Percentiles rank a stretch among this genome's conserved stretches.
These are phyloP conservation scores for Tulasnella sp. DNA, from an alignment of 768 basidiomycete genomes.

Conservation along the genomic window DNA sequence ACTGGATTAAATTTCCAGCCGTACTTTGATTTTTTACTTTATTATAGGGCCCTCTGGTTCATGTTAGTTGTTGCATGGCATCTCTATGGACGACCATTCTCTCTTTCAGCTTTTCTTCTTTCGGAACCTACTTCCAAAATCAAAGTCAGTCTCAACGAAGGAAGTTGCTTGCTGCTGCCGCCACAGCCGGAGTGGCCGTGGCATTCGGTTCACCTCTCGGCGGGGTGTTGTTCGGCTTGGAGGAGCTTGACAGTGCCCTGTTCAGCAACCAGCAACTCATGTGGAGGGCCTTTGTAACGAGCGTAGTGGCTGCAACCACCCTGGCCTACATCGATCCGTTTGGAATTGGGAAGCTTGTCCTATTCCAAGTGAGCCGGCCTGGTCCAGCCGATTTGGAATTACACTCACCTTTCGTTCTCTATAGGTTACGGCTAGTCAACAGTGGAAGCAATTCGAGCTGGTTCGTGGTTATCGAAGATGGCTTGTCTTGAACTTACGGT, in stretches of 20 bases:
- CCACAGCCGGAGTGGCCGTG: conserved; percentile 84
- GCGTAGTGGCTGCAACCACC: conserved; percentile 82
- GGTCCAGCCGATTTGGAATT: neutral
- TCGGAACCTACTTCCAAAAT: conserved; percentile 29
- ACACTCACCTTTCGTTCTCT: neutral
- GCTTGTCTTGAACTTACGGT: neutral
- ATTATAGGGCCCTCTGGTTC: conserved; percentile 74
- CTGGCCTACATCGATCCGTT: conserved; percentile 86
- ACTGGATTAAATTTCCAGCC: conserved; percentile 38
- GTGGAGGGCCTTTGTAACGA: conserved; percentile 89
- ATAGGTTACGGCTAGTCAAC: conserved; percentile 60
- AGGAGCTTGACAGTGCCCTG: conserved; percentile 45
- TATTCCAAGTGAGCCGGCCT: conserved; percentile 62
- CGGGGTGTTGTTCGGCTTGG: conserved; percentile 82
- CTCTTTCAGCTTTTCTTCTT: neutral
- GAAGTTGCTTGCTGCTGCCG: conserved; percentile 78
- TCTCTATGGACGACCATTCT: conserved; percentile 50
- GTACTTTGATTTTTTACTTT: conserved; percentile 15
- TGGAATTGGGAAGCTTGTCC: conserved; percentile 78
- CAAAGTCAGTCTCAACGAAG: conserved; percentile 58
- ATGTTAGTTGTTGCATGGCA: conserved; percentile 82
- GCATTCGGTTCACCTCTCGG: conserved; percentile 88
- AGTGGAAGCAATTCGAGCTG: conserved; percentile 75
- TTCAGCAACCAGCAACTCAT: conserved; percentile 48
- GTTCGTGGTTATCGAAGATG: conserved; percentile 45